Evolutionary conservation across 306 rosid species (phyloP).

Genomic region (Begonia masoniana): DNA sequence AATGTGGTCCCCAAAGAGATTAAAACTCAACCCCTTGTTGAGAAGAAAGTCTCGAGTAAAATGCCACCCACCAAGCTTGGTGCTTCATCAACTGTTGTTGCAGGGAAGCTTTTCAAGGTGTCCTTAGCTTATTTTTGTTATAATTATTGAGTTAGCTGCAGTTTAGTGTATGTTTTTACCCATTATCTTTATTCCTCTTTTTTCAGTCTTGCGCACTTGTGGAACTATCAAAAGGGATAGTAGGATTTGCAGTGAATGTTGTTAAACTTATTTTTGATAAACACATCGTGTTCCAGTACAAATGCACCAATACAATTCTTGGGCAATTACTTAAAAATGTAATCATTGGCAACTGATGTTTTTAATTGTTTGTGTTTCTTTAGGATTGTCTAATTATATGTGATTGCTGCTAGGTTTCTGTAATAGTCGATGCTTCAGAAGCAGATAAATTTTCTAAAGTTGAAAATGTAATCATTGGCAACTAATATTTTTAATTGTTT

Average conservation of each 20-base stretch:
- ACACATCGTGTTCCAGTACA: constrained; percentile 89
- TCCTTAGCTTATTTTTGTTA: constrained; percentile 11
- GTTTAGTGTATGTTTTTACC: background rate
- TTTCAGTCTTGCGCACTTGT: constrained; percentile 86
- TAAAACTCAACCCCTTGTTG: constrained; percentile 80
- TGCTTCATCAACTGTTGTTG: constrained; percentile 64
- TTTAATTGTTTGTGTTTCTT: too few species aligned
- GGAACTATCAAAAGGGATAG: constrained; percentile 96
- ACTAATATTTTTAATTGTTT: too few species aligned
- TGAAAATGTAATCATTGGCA: too few species aligned
- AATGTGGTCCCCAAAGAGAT: constrained; percentile 73
- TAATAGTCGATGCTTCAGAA: constrained; percentile 78
- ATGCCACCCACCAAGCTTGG: constrained; percentile 82
- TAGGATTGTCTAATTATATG: too few species aligned
- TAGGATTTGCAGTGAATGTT: constrained; percentile 90
- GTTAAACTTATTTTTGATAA: constrained; percentile 87
- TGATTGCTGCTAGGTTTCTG: constrained; percentile 7
- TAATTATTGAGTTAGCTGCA: constrained; percentile 9
- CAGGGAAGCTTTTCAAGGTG: constrained; percentile 96
- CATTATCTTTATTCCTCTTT: constrained; percentile 5
- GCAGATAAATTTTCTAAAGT: constrained; percentile 77
- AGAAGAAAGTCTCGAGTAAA: constrained; percentile 89
- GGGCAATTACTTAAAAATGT: constrained; percentile 43
- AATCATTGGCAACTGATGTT: too few species aligned
- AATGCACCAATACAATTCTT: constrained; percentile 93